phyloP scores from a whole-genome alignment of 1,284 basidiomycete genomes.

The Melampsora americana region DNA sequence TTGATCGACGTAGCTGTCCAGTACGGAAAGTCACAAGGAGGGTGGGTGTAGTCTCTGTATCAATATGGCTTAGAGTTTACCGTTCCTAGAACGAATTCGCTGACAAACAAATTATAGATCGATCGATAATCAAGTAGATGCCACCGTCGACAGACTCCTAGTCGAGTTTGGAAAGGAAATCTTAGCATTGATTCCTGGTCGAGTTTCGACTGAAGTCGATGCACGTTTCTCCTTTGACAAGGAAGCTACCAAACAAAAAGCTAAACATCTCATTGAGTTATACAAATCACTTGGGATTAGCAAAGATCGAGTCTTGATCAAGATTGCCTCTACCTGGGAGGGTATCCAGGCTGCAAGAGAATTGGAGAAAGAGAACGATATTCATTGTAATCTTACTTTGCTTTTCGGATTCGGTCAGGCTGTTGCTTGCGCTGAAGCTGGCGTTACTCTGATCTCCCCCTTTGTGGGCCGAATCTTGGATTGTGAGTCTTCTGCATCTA shows the following conservation, averaged over 20 bases:
- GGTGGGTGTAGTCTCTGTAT: slow-evolving; percentile 29
- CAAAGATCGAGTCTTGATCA: slow-evolving; percentile 67
- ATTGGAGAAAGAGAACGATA: slow-evolving; percentile 84
- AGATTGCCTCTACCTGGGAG: slow-evolving; percentile 98
- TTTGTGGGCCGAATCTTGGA: slow-evolving; percentile 78
- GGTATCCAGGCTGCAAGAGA: slow-evolving; percentile 97
- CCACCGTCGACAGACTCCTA: slow-evolving; percentile 45
- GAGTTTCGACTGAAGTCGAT: slow-evolving; percentile 98
- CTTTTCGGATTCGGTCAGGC: slow-evolving; percentile 98
- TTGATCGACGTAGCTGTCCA: slow-evolving; percentile 79
- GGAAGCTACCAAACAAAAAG: slow-evolving; percentile 81
- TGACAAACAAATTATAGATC: slow-evolving; percentile 18
- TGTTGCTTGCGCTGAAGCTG: slow-evolving; percentile 96
- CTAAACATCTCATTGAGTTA: slow-evolving; percentile 65
- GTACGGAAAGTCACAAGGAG: slow-evolving; percentile 75
- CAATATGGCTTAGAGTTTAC: not conserved
- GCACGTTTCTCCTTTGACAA: slow-evolving; percentile 95
- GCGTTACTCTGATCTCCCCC: slow-evolving; percentile 96
- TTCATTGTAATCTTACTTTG: slow-evolving; percentile 98
- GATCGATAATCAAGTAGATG: slow-evolving; percentile 50
- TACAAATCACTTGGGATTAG: slow-evolving; percentile 86
- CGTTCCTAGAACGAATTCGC: not conserved
- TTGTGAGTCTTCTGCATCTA: slow-evolving; percentile 6
- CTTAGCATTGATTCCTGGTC: slow-evolving; percentile 89
- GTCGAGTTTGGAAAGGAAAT: slow-evolving; percentile 97